phyloP scores from a whole-genome alignment of 768 basidiomycete genomes.

The Boletus subcaerulescens region DNA sequence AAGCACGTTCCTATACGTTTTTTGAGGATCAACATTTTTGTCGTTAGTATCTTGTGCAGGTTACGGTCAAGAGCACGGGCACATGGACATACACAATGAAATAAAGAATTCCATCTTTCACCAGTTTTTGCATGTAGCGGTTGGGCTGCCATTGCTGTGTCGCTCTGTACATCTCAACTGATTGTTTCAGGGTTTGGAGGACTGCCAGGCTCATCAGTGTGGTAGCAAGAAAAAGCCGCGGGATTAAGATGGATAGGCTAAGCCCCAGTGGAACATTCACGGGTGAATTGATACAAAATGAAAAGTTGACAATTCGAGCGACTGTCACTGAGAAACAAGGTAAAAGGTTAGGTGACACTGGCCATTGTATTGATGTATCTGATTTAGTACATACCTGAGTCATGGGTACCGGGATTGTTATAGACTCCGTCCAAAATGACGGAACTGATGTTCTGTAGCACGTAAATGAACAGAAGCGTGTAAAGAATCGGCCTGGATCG shows the following conservation, averaged over 20 bases:
- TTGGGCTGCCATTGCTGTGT: neutral
- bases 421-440: neutral
- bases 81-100: neutral
- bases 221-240: neutral
- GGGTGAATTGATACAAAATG: neutral
- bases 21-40: too few species aligned
- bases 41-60: too few species aligned
- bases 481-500: neutral
- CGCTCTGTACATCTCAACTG: neutral
- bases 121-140: neutral
- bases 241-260: neutral
- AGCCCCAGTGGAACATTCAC: neutral
- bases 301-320: neutral
- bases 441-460: neutral
- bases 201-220: neutral
- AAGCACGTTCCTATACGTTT: too few species aligned
- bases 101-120: neutral
- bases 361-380: neutral
- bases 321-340: neutral
- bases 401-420: neutral
- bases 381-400: neutral
- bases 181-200: neutral
- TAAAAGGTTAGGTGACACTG: neutral
- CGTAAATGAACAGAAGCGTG: neutral
- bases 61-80: too few species aligned